phyloP scores from a whole-genome alignment of 495 filamentous ascomycete species.

The Friedmanniomyces endolithicus region DNA sequence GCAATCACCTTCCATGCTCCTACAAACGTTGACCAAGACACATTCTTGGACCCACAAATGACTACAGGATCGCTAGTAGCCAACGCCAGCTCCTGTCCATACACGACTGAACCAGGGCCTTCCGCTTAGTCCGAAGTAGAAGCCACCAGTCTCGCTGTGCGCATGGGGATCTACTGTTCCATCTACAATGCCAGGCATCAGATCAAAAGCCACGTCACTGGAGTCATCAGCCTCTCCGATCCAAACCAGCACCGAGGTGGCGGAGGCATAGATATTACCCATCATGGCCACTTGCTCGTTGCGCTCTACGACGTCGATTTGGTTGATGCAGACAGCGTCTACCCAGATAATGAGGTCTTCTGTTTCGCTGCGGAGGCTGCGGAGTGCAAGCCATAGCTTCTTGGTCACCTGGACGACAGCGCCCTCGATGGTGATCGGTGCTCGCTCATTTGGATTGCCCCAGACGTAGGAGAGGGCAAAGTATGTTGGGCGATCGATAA shows the following conservation, averaged over 20 bases:
- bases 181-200: too few relatives aligned
- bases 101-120: too few relatives aligned
- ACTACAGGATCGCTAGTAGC: too few relatives aligned
- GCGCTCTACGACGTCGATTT: slow-evolving; percentile 16
- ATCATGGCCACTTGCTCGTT: slow-evolving; percentile 16
- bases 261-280: slow-evolving; percentile 14
- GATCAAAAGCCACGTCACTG: too few relatives aligned
- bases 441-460: neutral
- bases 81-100: too few relatives aligned
- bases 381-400: neutral
- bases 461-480: slow-evolving; percentile 7
- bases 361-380: neutral
- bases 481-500: too few relatives aligned
- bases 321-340: slow-evolving; percentile 12
- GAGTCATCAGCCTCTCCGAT: slow-evolving; percentile 10
- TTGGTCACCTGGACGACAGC: neutral
- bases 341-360: neutral
- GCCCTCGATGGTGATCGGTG: neutral
- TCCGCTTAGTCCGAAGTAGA: too few relatives aligned
- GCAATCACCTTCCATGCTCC: too few relatives aligned
- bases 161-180: too few relatives aligned
- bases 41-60: too few relatives aligned
- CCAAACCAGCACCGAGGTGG: slow-evolving; percentile 17
- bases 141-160: too few relatives aligned
- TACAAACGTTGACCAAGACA: too few relatives aligned